phyloP scores from a whole-genome alignment of 352 stramenopile genomes.

The Phytophthora crassamura region DNA sequence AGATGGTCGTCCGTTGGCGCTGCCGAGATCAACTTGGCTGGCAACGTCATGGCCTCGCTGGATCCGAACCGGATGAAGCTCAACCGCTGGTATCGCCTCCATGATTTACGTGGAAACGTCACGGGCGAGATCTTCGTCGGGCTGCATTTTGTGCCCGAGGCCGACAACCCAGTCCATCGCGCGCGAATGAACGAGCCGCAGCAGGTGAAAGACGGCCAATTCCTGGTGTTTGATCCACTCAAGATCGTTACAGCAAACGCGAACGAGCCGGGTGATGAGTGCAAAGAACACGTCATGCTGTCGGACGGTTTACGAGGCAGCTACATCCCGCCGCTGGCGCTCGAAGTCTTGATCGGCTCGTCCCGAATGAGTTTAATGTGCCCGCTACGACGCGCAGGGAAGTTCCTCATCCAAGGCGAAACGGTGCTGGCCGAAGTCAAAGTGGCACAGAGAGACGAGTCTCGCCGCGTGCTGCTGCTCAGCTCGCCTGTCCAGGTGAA shows the following conservation, averaged over 20 bases:
- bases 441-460: slow-evolving; percentile 87
- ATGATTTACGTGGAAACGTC: slow-evolving; percentile 77
- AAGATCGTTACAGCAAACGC: slow-evolving; percentile 73
- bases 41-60: slow-evolving; percentile 83
- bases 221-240: slow-evolving; percentile 87
- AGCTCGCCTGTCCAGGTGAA: slow-evolving; percentile 91
- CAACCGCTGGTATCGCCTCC: slow-evolving; percentile 86
- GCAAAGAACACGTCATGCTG: slow-evolving; percentile 73
- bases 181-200: slow-evolving; percentile 64
- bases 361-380: slow-evolving; percentile 81
- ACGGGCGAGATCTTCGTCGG: slow-evolving; percentile 88
- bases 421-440: slow-evolving; percentile 89
- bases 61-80: slow-evolving; percentile 68
- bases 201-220: slow-evolving; percentile 84
- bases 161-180: slow-evolving; percentile 24
- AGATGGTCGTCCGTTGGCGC: slow-evolving; percentile 84
- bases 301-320: slow-evolving; percentile 79
- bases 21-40: slow-evolving; percentile 86
- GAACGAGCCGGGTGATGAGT: slow-evolving; percentile 38
- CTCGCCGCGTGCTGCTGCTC: slow-evolving; percentile 79
- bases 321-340: slow-evolving; percentile 84
- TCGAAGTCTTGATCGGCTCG: slow-evolving; percentile 84
- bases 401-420: slow-evolving; percentile 90
- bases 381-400: slow-evolving; percentile 81
- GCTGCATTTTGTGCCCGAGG: slow-evolving; percentile 77